Evolutionary conservation across 208 protist species (phyloP).

Genomic region (Leishmania braziliensis): DNA sequence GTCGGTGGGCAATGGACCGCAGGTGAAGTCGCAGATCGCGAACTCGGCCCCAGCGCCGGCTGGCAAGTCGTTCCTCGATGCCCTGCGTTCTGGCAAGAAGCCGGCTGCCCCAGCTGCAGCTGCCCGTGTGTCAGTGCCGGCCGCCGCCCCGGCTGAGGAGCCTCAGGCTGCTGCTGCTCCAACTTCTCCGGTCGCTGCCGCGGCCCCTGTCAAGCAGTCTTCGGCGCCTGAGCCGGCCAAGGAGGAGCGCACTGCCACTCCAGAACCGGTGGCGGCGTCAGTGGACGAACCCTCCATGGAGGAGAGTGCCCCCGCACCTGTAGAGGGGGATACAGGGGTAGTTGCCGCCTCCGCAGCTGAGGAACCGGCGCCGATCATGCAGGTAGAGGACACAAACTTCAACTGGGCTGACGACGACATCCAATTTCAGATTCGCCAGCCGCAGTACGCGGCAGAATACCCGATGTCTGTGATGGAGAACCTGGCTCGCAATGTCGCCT

Average conservation of each 20-base stretch:
- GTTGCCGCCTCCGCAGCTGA: slow-evolving; percentile 20
- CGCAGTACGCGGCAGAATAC: slow-evolving; percentile 71
- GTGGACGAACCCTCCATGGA: slow-evolving; percentile 2
- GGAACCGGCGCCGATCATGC: slow-evolving; percentile 16
- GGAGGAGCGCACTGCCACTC: slow-evolving; percentile 12
- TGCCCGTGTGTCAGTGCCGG: slow-evolving; percentile 6
- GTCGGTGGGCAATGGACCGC: slow-evolving; percentile 35
- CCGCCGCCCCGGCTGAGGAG: slow-evolving; percentile 10
- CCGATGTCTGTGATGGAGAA: slow-evolving; percentile 66
- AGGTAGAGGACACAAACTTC: slow-evolving; percentile 51
- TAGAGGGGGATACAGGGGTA: slow-evolving; percentile 11
- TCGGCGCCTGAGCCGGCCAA: slow-evolving; percentile 11
- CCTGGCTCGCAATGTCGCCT: slow-evolving; percentile 45
- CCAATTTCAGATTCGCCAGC: slow-evolving; percentile 63
- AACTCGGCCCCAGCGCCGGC: slow-evolving; percentile 56
- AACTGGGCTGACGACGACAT: slow-evolving; percentile 87
- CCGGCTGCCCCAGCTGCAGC: slow-evolving; percentile 4
- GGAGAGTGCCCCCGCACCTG: background rate
- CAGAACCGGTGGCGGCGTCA: slow-evolving; percentile 5
- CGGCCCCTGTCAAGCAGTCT: slow-evolving; percentile 22
- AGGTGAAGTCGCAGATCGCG: slow-evolving; percentile 63
- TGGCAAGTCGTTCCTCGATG: slow-evolving; percentile 74
- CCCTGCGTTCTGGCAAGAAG: slow-evolving; percentile 42
- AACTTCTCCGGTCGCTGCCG: background rate
- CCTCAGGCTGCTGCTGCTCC: slow-evolving; percentile 6